These are phyloP conservation scores for Nitzschia palea DNA, from an alignment of 108 stramenopile species.

Conservation along the genomic window DNA sequence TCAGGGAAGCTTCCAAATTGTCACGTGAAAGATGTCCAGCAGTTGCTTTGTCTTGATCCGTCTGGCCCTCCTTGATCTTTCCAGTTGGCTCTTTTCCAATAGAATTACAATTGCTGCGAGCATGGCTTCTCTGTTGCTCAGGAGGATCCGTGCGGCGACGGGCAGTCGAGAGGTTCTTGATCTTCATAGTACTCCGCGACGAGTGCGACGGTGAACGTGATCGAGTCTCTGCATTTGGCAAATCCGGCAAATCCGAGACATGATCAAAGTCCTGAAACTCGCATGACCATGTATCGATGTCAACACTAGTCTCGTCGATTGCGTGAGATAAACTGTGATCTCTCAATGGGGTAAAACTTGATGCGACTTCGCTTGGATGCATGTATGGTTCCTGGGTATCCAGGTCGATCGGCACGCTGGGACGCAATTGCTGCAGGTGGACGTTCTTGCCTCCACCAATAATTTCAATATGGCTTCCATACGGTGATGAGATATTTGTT, in stretches of 20 bases:
- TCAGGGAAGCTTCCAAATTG: background rate
- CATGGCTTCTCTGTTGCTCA: too few species aligned
- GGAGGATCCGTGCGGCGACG: background rate
- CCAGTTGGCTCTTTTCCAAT: background rate
- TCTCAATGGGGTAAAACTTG: too few species aligned
- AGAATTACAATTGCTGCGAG: background rate
- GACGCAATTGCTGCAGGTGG: background rate
- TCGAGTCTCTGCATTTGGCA: slow-evolving; percentile 2
- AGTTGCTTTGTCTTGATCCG: background rate
- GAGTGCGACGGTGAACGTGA: slow-evolving; percentile 8
- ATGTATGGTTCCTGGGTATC: slow-evolving; percentile 4
- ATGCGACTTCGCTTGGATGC: too few species aligned
- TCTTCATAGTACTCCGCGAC: slow-evolving; percentile 12
- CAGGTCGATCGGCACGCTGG: background rate
- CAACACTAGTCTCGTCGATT: slow-evolving; percentile 2
- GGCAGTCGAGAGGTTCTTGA: slow-evolving; percentile 3
- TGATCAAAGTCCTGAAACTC: slow-evolving; percentile 28
- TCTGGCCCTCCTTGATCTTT: background rate
- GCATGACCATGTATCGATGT: slow-evolving; percentile 26
- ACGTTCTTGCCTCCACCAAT: background rate
- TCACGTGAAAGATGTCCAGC: too few species aligned
- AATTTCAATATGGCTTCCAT: slow-evolving; percentile 2
- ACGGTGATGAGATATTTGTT: background rate
- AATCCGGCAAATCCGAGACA: slow-evolving; percentile 7
- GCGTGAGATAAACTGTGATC: background rate